Evolutionary conservation across 2,329 filamentous ascomycete species (phyloP), one percentile per base, ranked within the genome.

Genomic region (Nemania serpens): DNA sequence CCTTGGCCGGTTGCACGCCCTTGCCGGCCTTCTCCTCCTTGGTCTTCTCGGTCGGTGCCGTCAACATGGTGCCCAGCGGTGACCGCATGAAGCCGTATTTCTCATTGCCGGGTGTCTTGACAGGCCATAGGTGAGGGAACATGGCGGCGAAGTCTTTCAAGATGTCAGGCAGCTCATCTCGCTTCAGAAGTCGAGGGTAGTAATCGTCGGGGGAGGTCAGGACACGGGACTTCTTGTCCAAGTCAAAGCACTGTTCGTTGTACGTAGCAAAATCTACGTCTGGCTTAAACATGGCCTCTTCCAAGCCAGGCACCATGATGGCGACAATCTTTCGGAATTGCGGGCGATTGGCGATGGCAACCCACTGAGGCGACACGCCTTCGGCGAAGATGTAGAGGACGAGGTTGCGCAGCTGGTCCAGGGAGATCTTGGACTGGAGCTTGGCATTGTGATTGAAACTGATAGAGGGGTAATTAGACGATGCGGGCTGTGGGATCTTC

Each of bases 291-390:
- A 98, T 95, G 64, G 87, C 90, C 70, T 91, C 85, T 73, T 98
- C 94, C 22, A 99, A 78, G 0, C 95, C 95, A 11, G 95, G 95
- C 11, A 97, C 88, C 90, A 97, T 94, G 66, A 99, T 79, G 42
- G 91, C 85, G 33, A 98, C 93, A 33, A 96, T 89, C 77, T 95
- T 96, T 65, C 86, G 80, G 68, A 90, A 87, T 60, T 87, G 81
- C 5, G 84, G 82, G 47, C 88, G 81, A 69, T 90, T 83, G 61
- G 79, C 79, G 50, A 90, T 81, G 46, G 83, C 81, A 46, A 90
- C 80, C 85, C 88, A 90, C 68, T 88, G 84, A 13, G 88, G 88
- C 2, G 84, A 82, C 1, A 81, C 71, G 12, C 87, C 87, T 70
- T 90, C 87, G 63, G 88, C 85, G 59, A 89, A 84, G 59, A 90